phyloP scores from a whole-genome alignment of 129 eudicot species.

The Apium graveolens region DNA sequence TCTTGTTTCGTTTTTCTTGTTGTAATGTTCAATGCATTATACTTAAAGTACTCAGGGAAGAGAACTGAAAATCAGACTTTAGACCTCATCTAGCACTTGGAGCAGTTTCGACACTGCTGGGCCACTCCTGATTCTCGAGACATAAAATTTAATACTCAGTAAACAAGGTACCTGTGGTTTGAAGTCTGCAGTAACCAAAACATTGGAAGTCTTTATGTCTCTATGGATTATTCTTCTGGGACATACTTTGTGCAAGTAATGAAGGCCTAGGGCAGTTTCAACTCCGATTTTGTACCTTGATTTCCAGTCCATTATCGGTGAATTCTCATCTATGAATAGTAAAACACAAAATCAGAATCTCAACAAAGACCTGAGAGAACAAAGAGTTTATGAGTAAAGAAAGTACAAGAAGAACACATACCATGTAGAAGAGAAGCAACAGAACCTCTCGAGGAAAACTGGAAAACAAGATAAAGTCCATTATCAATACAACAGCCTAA shows the following conservation, averaged over 20 bases:
- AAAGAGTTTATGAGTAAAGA: neutral
- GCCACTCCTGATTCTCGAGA: neutral
- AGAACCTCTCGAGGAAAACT: slow-evolving; percentile 85
- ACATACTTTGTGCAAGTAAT: slow-evolving; percentile 90
- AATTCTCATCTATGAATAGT: slow-evolving; percentile 44
- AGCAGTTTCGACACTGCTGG: neutral
- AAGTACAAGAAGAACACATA: slow-evolving; percentile 11
- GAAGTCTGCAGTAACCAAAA: slow-evolving; percentile 60
- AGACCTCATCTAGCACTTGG: neutral
- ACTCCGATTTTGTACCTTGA: slow-evolving; percentile 74
- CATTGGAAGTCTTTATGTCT: slow-evolving; percentile 83
- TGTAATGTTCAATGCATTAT: neutral
- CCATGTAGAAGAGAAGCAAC: slow-evolving; percentile 98
- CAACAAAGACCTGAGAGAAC: neutral
- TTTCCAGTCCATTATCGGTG: slow-evolving; percentile 74
- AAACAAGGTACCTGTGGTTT: slow-evolving; percentile 67
- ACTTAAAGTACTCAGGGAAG: neutral
- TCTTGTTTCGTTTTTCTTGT: neutral
- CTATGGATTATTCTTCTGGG: slow-evolving; percentile 94
- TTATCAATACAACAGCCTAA: slow-evolving; percentile 92
- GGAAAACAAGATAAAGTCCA: slow-evolving; percentile 92
- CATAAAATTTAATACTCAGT: neutral
- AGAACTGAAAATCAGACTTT: neutral
- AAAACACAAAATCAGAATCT: neutral
- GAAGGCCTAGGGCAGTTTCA: slow-evolving; percentile 83